Evolutionary conservation across 2,329 filamentous ascomycete genomes (phyloP).

Genomic region (Fusarium newnesense): DNA sequence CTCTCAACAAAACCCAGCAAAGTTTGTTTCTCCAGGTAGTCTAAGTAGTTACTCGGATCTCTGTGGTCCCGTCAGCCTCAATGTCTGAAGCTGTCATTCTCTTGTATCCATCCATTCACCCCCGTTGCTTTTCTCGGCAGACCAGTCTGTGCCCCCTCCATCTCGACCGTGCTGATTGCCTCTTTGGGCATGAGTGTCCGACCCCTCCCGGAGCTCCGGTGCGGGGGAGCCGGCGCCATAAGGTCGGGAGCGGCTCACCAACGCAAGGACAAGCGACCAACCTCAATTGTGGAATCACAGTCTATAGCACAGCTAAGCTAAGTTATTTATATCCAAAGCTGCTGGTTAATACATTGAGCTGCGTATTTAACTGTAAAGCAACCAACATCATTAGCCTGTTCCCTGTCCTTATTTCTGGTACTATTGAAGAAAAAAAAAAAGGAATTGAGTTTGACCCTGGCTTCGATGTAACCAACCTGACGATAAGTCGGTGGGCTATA

Average conservation of each 20-base stretch:
- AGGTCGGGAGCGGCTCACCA: slow-evolving; percentile 19
- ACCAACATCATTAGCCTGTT: background rate
- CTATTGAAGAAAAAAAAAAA: background rate
- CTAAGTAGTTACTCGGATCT: slow-evolving; percentile 1
- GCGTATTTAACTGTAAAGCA: too few relatives aligned
- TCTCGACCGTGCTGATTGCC: slow-evolving; percentile 13
- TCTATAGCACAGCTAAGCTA: background rate
- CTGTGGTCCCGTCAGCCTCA: slow-evolving; percentile 19
- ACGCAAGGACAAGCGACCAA: background rate
- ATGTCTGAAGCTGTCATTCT: slow-evolving; percentile 5
- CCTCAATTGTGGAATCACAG: background rate
- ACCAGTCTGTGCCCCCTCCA: slow-evolving; percentile 10
- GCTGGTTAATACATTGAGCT: background rate
- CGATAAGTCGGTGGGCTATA: background rate
- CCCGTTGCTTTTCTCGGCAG: background rate
- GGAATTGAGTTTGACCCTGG: background rate
- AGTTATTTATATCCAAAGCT: background rate
- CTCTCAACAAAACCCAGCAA: background rate
- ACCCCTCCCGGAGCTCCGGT: slow-evolving; percentile 21
- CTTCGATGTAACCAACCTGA: slow-evolving; percentile 2
- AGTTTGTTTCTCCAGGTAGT: slow-evolving; percentile 1
- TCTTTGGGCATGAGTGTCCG: slow-evolving; percentile 26
- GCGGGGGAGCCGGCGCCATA: slow-evolving; percentile 13
- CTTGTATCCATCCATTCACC: background rate
- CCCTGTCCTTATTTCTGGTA: slow-evolving; percentile 1